Evolutionary conservation across 1,284 basidiomycete species (phyloP).

Genomic region (Moniliophthora roreri): DNA sequence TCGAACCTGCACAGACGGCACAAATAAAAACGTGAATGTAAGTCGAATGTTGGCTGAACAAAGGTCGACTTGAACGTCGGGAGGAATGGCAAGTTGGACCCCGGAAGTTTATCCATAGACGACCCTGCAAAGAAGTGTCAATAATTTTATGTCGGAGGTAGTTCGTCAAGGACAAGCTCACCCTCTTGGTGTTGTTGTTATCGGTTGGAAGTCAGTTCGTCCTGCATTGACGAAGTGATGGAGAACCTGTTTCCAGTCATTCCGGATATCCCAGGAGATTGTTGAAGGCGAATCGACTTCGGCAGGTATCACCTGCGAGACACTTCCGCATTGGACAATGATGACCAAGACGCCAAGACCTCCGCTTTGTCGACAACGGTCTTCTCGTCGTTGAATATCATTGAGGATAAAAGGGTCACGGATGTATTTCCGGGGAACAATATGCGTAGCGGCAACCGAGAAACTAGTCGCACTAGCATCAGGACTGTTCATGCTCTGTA

Average conservation of each 20-base stretch:
- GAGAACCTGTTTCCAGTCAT: slow-evolving; percentile 69
- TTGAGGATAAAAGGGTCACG: slow-evolving; percentile 69
- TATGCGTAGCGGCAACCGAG: slow-evolving; percentile 63
- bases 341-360: slow-evolving; percentile 73
- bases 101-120: too few species aligned
- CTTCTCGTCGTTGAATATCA: slow-evolving; percentile 75
- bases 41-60: too few species aligned
- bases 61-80: too few species aligned
- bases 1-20: too few species aligned
- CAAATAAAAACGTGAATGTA: too few species aligned
- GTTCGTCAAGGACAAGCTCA: slow-evolving; percentile 36
- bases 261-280: slow-evolving; percentile 72
- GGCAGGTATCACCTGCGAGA: slow-evolving; percentile 80
- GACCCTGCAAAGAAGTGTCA: too few species aligned
- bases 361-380: slow-evolving; percentile 67
- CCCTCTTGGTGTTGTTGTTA: slow-evolving; percentile 72
- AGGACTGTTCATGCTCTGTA: too few species aligned
- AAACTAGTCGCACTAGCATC: too few species aligned
- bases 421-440: slow-evolving; percentile 69
- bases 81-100: too few species aligned
- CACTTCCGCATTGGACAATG: slow-evolving; percentile 68
- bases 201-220: slow-evolving; percentile 73
- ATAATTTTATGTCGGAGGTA: too few species aligned
- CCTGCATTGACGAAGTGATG: slow-evolving; percentile 69
- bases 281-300: slow-evolving; percentile 74